Percentiles rank a stretch among this genome's conserved stretches.
Evolutionary conservation across 345 rosid genomes (phyloP).

Genomic region (Nasturtium officinale): DNA sequence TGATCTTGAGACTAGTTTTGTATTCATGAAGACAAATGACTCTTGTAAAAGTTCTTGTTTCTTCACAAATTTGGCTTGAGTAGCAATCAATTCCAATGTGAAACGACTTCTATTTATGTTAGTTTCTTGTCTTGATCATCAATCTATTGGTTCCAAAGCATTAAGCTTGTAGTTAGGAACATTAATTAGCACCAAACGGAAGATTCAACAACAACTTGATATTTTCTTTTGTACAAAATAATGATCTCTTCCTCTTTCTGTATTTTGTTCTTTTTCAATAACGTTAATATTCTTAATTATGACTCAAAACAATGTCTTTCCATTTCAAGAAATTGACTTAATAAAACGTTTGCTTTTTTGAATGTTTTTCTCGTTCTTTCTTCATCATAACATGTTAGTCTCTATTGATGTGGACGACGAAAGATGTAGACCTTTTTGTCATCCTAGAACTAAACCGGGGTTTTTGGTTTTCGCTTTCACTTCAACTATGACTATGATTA

Average conservation of each 20-base stretch:
- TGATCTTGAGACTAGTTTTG: constrained; percentile 32
- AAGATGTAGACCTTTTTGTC: constrained; percentile 37
- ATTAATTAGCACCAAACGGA: constrained; percentile 27
- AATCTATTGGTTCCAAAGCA: constrained; percentile 24
- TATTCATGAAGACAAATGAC: constrained; percentile 17
- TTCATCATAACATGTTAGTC: constrained; percentile 36
- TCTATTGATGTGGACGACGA: constrained; percentile 35
- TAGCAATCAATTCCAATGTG: constrained; percentile 3
- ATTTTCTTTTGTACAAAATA: constrained; percentile 36
- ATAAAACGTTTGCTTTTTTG: background rate
- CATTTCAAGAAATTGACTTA: constrained; percentile 38
- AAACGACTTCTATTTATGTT: constrained; percentile 9
- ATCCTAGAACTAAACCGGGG: constrained; percentile 29
- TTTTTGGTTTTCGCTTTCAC: constrained; percentile 26
- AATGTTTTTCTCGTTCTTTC: constrained; percentile 27
- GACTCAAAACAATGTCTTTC: constrained; percentile 37
- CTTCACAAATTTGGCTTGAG: background rate
- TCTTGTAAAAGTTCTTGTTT: constrained; percentile 25
- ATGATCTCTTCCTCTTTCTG: constrained; percentile 27
- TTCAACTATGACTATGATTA: constrained; percentile 28
- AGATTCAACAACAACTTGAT: constrained; percentile 41
- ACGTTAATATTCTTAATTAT: constrained; percentile 44
- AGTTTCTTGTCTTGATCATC: constrained; percentile 19
- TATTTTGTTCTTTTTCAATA: constrained; percentile 33
- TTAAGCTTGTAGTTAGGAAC: constrained; percentile 33